Evolutionary conservation across 2,329 filamentous ascomycete species (phyloP).

Genomic region (Colletotrichum gigasporum): DNA sequence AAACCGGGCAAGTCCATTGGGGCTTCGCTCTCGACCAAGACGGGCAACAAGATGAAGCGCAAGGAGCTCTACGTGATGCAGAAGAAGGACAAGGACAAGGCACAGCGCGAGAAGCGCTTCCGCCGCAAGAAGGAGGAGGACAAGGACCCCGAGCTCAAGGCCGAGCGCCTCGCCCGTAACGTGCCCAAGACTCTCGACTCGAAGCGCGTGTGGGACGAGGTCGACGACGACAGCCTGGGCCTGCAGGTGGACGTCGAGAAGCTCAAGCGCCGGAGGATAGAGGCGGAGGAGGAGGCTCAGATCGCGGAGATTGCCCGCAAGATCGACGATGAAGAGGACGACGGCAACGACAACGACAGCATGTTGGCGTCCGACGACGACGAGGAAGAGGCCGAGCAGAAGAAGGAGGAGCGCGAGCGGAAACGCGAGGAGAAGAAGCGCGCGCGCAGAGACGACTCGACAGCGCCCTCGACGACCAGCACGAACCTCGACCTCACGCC

Average conservation of each 20-base stretch:
- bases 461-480: conserved; percentile 68
- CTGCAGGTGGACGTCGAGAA: conserved; percentile 67
- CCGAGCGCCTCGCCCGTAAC: conserved; percentile 79
- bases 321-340: conserved; percentile 53
- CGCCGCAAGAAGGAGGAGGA: conserved; percentile 85
- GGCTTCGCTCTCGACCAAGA: conserved; percentile 51
- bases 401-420: conserved; percentile 50
- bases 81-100: conserved; percentile 79
- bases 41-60: conserved; percentile 82
- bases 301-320: conserved; percentile 47
- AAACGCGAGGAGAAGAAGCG: conserved; percentile 37
- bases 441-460: conserved; percentile 57
- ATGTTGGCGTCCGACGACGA: conserved; percentile 77
- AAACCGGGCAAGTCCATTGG: conserved; percentile 35
- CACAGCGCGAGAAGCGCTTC: conserved; percentile 80
- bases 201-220: conserved; percentile 91
- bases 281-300: conserved; percentile 60
- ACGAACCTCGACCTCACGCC: conserved; percentile 73
- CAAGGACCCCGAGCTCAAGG: conserved; percentile 79
- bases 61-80: conserved; percentile 81
- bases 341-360: conserved; percentile 69
- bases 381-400: conserved; percentile 54
- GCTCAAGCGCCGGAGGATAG: conserved; percentile 65
- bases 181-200: conserved; percentile 83
- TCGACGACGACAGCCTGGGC: conserved; percentile 67